Conservation (phyloP, 495 filamentous ascomycete species). For the Podospora didyma region DNA sequence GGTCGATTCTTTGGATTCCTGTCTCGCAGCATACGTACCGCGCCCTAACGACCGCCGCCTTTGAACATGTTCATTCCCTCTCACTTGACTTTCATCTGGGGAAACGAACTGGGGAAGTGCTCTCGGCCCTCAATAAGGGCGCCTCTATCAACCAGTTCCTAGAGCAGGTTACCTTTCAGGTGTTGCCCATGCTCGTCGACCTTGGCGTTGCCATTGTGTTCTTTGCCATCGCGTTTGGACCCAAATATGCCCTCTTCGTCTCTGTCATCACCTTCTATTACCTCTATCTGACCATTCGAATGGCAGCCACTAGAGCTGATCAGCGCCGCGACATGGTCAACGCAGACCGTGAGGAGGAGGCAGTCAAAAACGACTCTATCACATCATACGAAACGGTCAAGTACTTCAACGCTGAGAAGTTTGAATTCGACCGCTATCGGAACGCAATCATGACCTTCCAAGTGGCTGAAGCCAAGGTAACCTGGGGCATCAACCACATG, state of each 20-base stretch:
- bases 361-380: conserved; percentile 98
- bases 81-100: conserved; percentile 95
- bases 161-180: conserved; percentile 91
- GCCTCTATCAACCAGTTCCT: conserved; percentile 95
- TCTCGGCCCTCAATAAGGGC: conserved; percentile 92
- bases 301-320: conserved; percentile 90
- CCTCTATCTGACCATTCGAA: conserved; percentile 88
- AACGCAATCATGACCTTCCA: conserved; percentile 78
- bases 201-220: conserved; percentile 81
- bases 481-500: conserved; percentile 84
- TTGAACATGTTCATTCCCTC: conserved; percentile 93
- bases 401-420: conserved; percentile 95
- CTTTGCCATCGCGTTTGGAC: conserved; percentile 76
- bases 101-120: conserved; percentile 93
- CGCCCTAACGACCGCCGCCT: conserved; percentile 87
- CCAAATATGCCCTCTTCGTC: conserved; percentile 89
- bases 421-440: conserved; percentile 85
- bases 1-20: conserved; percentile 88
- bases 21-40: conserved; percentile 95
- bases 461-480: conserved; percentile 78
- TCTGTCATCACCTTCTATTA: conserved; percentile 93
- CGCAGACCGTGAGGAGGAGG: conserved; percentile 88
- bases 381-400: conserved; percentile 98
- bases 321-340: conserved; percentile 92
- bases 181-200: conserved; percentile 92